These are phyloP conservation scores for thale cress (Arabidopsis thaliana) DNA, from an alignment of 345 rosid genomes.

Conservation along the genomic window DNA sequence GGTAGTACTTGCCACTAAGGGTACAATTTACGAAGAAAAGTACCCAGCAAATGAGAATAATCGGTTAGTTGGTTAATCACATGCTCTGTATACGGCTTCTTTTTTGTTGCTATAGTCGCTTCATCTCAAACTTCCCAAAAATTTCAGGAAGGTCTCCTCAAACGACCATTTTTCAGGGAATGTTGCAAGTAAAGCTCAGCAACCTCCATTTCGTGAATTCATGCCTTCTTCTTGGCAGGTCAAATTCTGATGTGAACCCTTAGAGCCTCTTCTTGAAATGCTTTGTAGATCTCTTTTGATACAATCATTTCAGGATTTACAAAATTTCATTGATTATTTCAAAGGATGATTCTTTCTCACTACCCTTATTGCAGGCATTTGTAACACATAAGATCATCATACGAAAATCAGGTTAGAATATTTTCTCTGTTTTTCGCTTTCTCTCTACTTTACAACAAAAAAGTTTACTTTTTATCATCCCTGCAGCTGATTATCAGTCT, in stretches of 20 bases:
- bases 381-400: slow-evolving; percentile 68
- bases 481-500: slow-evolving; percentile 51
- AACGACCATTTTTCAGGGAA: slow-evolving; percentile 38
- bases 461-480: background rate
- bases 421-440: background rate
- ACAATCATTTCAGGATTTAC: slow-evolving; percentile 6
- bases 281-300: background rate
- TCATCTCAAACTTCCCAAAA: slow-evolving; percentile 31
- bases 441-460: background rate
- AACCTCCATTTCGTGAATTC: slow-evolving; percentile 60
- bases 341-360: slow-evolving; percentile 26
- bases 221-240: slow-evolving; percentile 97
- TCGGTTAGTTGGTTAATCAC: slow-evolving; percentile 48
- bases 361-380: slow-evolving; percentile 59
- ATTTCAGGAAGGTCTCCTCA: slow-evolving; percentile 46
- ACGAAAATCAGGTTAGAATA: slow-evolving; percentile 53
- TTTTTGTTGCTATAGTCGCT: slow-evolving; percentile 32
- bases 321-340: background rate
- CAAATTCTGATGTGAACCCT: slow-evolving; percentile 29
- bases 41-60: slow-evolving; percentile 47
- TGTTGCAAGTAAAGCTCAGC: slow-evolving; percentile 46
- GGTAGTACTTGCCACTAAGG: slow-evolving; percentile 70
- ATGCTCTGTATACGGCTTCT: background rate
- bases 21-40: slow-evolving; percentile 54
- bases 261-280: slow-evolving; percentile 6